Percentiles rank a stretch among this genome's conserved stretches.
These are phyloP conservation scores for Komagataella pseudopastoris DNA, from an alignment of 805 yeast genomes.

Conservation along the genomic window DNA sequence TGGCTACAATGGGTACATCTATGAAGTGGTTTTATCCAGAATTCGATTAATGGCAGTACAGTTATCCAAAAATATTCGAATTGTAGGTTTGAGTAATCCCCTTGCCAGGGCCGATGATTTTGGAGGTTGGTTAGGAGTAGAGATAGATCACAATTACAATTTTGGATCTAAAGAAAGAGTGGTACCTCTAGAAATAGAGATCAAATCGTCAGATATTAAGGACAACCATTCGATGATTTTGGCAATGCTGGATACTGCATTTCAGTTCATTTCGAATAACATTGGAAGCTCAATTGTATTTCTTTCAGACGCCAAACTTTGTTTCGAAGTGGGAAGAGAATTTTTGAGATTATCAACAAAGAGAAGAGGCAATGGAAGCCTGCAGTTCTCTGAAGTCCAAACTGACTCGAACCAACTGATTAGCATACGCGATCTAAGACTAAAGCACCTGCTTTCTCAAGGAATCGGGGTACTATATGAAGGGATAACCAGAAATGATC, in stretches of 20 bases:
- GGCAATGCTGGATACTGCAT: constrained; percentile 37
- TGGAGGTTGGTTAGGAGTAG: constrained; percentile 78
- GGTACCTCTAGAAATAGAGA: constrained; percentile 40
- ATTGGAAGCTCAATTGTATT: constrained; percentile 32
- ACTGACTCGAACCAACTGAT: constrained; percentile 23
- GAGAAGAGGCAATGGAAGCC: constrained; percentile 14
- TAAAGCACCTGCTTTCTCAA: constrained; percentile 27
- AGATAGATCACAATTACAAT: constrained; percentile 48
- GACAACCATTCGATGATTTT: constrained; percentile 39
- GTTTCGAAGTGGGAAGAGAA: constrained; percentile 37
- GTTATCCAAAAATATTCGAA: constrained; percentile 39
- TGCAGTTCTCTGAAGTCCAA: constrained; percentile 13
- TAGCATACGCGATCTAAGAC: constrained; percentile 30
- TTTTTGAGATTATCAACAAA: constrained; percentile 23
- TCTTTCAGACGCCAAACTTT: constrained; percentile 40
- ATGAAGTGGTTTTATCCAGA: constrained; percentile 62
- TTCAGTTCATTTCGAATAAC: constrained; percentile 22
- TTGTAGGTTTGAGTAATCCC: constrained; percentile 60
- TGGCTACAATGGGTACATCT: constrained; percentile 41
- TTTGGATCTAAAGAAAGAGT: constrained; percentile 52
- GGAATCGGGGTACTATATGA: constrained; percentile 58
- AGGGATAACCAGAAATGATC: constrained; percentile 44
- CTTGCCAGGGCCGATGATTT: constrained; percentile 65
- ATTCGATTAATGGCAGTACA: constrained; percentile 59
- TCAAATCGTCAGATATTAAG: constrained; percentile 32